Evolutionary conservation across 2,329 filamentous ascomycete genomes (phyloP), one percentile per base, ranked within the genome.

Genomic region (Hypoxylon sp.): DNA sequence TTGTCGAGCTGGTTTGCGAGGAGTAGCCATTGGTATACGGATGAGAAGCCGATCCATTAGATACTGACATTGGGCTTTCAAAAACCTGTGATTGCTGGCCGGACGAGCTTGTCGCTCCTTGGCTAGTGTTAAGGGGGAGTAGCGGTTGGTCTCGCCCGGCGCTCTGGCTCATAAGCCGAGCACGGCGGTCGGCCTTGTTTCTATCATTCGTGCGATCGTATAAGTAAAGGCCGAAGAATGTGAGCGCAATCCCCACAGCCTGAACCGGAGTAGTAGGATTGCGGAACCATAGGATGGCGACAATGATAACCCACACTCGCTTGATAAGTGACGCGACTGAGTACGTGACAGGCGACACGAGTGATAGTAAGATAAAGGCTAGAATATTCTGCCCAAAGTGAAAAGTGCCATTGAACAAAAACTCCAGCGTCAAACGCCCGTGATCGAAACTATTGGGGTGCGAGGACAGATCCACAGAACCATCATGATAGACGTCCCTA

Each of bases 381-480:
- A 99, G 86, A 55, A 99, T 96, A 75, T 97, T 97, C 75, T 99
- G 96, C 14, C 89, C 92, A 78, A 98, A 99, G 79, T 99, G 96
- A 76, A 97, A 97, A 3, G 93, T 90, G 58, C 96, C 96, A 78
- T 99, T 99, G 84, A 99, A 98, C 53, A 98, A 78, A 77, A 97
- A 98, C 76, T 99, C 96, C n/a, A 96, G 74, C 0, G 85, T 81
- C 45, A 91, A 78, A 2, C 92, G 88, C 24, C 91, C 93, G 64
- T 94, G 90, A 69, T 92, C 91, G 72, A 92, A 90, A 11, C 91
- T 88, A 26, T 94, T 84, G 32, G 90, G 88, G 22, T 80, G 80
- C 42, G 82, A 77, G 50, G 78, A 82, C 44, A 90, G 77, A 68
- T 89, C 86, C 55, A 98, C 85, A 1, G 89, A 85, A n/a, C 93